Percentiles rank a stretch among this genome's conserved stretches.
phyloP scores from a whole-genome alignment of 768 basidiomycete species.

The Suillus brevipes region DNA sequence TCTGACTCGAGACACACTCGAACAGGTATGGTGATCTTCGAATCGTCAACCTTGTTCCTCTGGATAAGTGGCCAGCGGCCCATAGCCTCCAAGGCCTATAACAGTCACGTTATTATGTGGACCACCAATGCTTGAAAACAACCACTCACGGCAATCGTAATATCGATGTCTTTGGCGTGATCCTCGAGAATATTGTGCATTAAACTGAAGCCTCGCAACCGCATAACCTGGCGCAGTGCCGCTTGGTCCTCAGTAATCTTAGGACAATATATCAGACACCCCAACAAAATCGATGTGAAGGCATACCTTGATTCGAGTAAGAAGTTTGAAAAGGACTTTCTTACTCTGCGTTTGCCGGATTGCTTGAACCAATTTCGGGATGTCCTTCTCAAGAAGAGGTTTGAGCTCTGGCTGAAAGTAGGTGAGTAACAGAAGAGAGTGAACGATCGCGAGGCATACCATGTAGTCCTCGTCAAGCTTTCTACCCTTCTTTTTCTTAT shows the following conservation, averaged over 20 bases:
- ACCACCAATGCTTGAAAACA: neutral
- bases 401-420: slow-evolving; percentile 67
- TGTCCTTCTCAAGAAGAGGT: slow-evolving; percentile 74
- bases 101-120: neutral
- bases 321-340: slow-evolving; percentile 77
- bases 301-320: slow-evolving; percentile 82
- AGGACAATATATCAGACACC: neutral
- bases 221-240: slow-evolving; percentile 82
- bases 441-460: slow-evolving; percentile 43
- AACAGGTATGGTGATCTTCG: slow-evolving; percentile 68
- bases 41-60: slow-evolving; percentile 91
- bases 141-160: slow-evolving; percentile 63
- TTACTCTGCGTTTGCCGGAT: slow-evolving; percentile 84
- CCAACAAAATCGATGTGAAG: neutral
- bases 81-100: slow-evolving; percentile 67
- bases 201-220: slow-evolving; percentile 87
- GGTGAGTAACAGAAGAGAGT: slow-evolving; percentile 7
- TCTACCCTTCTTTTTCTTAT: slow-evolving; percentile 85
- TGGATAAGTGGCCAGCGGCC: slow-evolving; percentile 77
- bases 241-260: slow-evolving; percentile 85
- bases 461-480: slow-evolving; percentile 94
- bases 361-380: slow-evolving; percentile 89
- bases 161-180: slow-evolving; percentile 64
- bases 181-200: slow-evolving; percentile 90
- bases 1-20: slow-evolving; percentile 52